A percentile compares a stretch with the other conserved stretches of the same genome.
Conservation (phyloP, 164 flowering plant species). For the Piper betle region DNA sequence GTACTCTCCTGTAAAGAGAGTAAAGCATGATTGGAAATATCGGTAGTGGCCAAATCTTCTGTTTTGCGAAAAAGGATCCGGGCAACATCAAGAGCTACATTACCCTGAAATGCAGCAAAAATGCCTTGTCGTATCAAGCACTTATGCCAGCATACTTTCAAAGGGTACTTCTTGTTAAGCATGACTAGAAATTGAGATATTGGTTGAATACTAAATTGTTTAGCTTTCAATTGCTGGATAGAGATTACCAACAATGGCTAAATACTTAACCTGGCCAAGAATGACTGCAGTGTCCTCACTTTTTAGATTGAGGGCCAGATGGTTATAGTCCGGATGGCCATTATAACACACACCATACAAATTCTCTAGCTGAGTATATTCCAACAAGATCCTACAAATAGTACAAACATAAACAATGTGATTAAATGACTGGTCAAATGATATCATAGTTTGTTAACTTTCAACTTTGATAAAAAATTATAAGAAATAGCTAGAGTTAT, state of each 20-base stretch:
- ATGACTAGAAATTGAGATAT: too few relatives aligned
- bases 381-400: conserved; percentile 50
- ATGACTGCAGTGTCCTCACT: conserved; percentile 79
- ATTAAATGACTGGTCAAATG: neutral
- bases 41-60: conserved; percentile 66
- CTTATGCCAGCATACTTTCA: too few relatives aligned
- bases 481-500: too few relatives aligned
- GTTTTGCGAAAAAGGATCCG: conserved; percentile 71
- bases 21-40: conserved; percentile 79
- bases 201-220: neutral
- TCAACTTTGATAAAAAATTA: too few relatives aligned
- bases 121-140: too few relatives aligned
- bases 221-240: neutral
- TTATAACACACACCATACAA: conserved; percentile 99
- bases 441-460: too few relatives aligned
- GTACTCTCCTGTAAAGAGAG: conserved; percentile 59
- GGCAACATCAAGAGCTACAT: conserved; percentile 96
- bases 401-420: neutral
- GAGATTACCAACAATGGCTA: neutral
- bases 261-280: conserved; percentile 73
- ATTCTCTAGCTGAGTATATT: conserved; percentile 82
- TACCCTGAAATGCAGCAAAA: conserved; percentile 43
- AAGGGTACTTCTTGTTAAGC: too few relatives aligned
- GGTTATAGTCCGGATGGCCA: conserved; percentile 84
- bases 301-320: conserved; percentile 58